These are phyloP conservation scores for Galium porrigens DNA, from an alignment of 305 asterid genomes.

Conservation along the genomic window DNA sequence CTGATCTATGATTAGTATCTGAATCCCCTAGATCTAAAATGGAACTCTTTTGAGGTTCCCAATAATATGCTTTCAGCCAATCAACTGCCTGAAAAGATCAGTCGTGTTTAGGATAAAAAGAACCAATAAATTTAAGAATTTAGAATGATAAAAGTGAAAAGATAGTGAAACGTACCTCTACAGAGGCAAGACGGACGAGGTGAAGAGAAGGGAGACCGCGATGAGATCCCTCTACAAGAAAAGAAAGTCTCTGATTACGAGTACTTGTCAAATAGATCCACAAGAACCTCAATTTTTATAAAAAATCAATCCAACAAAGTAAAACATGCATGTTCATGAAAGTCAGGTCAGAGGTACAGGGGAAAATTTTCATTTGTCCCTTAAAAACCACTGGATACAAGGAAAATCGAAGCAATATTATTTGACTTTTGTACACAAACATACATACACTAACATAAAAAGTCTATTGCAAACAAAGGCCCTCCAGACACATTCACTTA, in stretches of 20 bases:
- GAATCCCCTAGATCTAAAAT: slow-evolving; percentile 35
- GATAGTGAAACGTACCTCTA: slow-evolving; percentile 33
- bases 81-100: slow-evolving; percentile 56
- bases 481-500: not conserved
- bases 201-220: slow-evolving; percentile 88
- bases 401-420: not conserved
- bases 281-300: not conserved
- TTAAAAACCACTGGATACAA: not conserved
- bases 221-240: slow-evolving; percentile 74
- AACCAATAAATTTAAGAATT: no score
- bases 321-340: not conserved
- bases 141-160: not conserved
- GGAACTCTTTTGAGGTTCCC: slow-evolving; percentile 76
- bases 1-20: slow-evolving; percentile 32
- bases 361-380: not conserved
- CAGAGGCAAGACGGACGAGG: slow-evolving; percentile 63
- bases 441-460: not conserved
- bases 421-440: not conserved
- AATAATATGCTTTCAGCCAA: slow-evolving; percentile 76
- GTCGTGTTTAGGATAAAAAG: not conserved
- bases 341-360: not conserved
- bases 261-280: slow-evolving; percentile 6
- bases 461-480: not conserved
- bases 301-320: not conserved
- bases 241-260: slow-evolving; percentile 7